Base-by-base conservation (phyloP, 768 basidiomycete species). In the Leccinum longicurvipes region DNA sequence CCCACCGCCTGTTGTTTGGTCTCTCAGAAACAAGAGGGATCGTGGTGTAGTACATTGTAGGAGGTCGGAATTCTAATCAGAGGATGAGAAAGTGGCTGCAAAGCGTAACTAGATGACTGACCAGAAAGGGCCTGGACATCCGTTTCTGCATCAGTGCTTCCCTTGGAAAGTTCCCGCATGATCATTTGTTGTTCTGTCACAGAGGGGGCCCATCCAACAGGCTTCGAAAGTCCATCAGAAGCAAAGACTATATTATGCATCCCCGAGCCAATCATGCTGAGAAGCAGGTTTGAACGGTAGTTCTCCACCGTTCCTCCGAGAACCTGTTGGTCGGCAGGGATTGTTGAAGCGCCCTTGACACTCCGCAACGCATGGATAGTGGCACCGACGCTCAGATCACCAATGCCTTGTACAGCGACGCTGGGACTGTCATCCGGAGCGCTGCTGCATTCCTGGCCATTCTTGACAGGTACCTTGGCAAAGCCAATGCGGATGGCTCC, bases 131-230 rank as follows among this genome's bases (percentile, higher is more conserved):
- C 84, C 63, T 84, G 84, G 51, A 98, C 83, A 65, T 98, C 93
- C 34, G 79, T 79, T 65, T 96, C 94, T 6, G 90, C 86, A 58
- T 94, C 90, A 1, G 76, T 69, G 56, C 82, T 80, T 34, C 93
- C 88, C 25, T 77, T 84, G 65, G 89, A 87, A 19, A 99, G 79
- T 71, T 98, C 93, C 66, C 86, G 84, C 89, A 98, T 89, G 60
- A 99, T 88, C 89, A 97, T 91, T 73, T 98, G 95, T 68, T 94
- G 91, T 72, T 98, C 96, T 3, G 91, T 94, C 53, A 95, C 84
- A 6, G 85, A 83, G 9, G 85, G 80, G 28, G 78, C 72, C 82
- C 84, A 87, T n/a, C 83, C 82, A 59, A 83, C 76, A 39, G 84
- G 78, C 68, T 87, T 87, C 50, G 77, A 68, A 45, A 80, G 64